Conservation (phyloP, 768 basidiomycete genomes). For the Mycena galopus region DNA sequence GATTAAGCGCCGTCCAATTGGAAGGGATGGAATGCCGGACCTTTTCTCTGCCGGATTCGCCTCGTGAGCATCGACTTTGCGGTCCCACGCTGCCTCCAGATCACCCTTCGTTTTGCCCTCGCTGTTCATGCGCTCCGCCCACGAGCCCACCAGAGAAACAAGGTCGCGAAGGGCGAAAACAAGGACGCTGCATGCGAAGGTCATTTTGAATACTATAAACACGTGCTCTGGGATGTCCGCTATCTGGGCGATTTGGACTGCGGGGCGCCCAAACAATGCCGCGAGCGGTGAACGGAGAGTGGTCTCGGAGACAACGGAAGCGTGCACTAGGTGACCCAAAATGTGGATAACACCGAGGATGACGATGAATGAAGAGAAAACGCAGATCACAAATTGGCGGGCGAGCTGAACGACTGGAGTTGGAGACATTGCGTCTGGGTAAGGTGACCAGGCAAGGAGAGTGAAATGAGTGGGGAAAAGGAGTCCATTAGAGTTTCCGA, state of each 20-base stretch:
- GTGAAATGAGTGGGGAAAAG: neutral
- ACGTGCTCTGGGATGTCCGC: neutral
- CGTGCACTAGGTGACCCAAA: neutral
- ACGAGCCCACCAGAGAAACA: neutral
- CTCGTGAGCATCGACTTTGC: neutral
- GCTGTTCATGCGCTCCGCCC: neutral
- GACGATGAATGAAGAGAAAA: neutral
- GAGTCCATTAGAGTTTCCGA: neutral
- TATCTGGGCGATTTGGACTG: neutral
- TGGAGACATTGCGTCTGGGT: neutral
- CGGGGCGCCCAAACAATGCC: neutral
- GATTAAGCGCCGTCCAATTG: neutral
- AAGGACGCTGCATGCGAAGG: neutral
- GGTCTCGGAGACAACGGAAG: neutral
- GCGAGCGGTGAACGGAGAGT: neutral
- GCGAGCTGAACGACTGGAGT: neutral
- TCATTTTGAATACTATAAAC: neutral
- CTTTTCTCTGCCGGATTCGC: neutral
- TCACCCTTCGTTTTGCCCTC: neutral
- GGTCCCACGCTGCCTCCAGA: neutral
- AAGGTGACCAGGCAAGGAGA: neutral
- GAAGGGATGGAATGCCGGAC: neutral
- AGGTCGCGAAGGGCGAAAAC: neutral
- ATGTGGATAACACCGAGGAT: slow-evolving; percentile 5
- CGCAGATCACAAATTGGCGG: slow-evolving; percentile 3